Base-by-base conservation (phyloP, 2,329 filamentous ascomycete genomes). In the Aspergillus sp. region DNA sequence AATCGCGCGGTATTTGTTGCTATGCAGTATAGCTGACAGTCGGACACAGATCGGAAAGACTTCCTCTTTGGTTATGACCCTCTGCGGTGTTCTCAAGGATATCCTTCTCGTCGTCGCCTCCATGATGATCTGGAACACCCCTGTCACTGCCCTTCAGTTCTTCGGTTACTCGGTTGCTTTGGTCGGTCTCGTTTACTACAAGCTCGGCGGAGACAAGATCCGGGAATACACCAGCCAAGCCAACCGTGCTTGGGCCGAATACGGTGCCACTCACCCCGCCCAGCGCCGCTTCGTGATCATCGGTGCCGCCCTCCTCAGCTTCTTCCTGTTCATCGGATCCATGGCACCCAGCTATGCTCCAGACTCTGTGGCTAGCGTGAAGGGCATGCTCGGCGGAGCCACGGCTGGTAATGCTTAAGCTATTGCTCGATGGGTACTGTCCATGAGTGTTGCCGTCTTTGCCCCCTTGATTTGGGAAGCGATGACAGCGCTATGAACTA, bases 81-180 rank as follows among this genome's bases (percentile, higher is more conserved):
- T 96, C 25, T 93, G 89, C 62, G 91, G 92, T 75, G 92, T 96
- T 66, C 86, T 95, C 72, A 96, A 96, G 80, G 91, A 93, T 77
- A 93, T 96, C 64, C 86, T 96, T 61, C 87, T 96, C 59, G 91
- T 96, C 66, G 81, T 85, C 63, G 84, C 87, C 61, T 92, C 90
- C 57, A 90, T 95, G 78, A 76, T 91, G 72, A 88, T 94, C 74
- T 95, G 91, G 89, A 82, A 85, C 68, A 92, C 91, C 60, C 84
- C 86, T 34, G 89, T 95, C 72, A 84, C 88, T 22, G 74, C 79
- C 25, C 83, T 92, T 59, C 92, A 96, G 79, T 86, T 87, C 70
- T 83, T 93, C 74, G 92, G 92, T 68, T 96, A 96, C 82, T 81
- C 83, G 69, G 85, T 94, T 70, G 91, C 92, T 45, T 82, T 89